Evolutionary conservation across 176 grass and related monocot species (phyloP).

Genomic region (Eragrostis curvula): DNA sequence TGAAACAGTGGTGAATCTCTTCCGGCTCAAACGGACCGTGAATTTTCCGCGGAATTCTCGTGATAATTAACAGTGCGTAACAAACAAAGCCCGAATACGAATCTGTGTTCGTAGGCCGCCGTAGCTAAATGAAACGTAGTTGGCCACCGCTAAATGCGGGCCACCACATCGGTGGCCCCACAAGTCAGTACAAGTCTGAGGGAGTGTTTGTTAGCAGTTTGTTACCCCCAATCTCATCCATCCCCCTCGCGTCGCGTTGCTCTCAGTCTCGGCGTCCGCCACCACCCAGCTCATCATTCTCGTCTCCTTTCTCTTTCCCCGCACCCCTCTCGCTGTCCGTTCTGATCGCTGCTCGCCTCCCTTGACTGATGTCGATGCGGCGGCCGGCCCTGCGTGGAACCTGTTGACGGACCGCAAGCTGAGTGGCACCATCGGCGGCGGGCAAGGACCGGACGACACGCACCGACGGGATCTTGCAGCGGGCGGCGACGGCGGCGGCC

Average conservation of each 20-base stretch:
- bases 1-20: background rate
- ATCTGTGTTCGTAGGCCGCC: background rate
- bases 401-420: background rate
- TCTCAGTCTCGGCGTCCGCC: background rate
- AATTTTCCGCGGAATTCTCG: background rate
- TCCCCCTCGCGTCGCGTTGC: background rate
- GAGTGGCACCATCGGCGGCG: background rate
- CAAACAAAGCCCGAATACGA: background rate
- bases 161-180: background rate
- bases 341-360: background rate
- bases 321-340: background rate
- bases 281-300: background rate
- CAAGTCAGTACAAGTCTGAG: background rate
- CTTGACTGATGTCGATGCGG: background rate
- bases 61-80: background rate
- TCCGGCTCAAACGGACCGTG: background rate
- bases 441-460: background rate
- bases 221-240: background rate
- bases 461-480: conserved; percentile 25
- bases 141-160: background rate
- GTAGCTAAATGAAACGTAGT: background rate
- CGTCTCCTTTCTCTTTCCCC: background rate
- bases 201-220: background rate
- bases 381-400: background rate
- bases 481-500: background rate